phyloP scores from a whole-genome alignment of 2,329 filamentous ascomycete species.

The Penicillium nordicum region DNA sequence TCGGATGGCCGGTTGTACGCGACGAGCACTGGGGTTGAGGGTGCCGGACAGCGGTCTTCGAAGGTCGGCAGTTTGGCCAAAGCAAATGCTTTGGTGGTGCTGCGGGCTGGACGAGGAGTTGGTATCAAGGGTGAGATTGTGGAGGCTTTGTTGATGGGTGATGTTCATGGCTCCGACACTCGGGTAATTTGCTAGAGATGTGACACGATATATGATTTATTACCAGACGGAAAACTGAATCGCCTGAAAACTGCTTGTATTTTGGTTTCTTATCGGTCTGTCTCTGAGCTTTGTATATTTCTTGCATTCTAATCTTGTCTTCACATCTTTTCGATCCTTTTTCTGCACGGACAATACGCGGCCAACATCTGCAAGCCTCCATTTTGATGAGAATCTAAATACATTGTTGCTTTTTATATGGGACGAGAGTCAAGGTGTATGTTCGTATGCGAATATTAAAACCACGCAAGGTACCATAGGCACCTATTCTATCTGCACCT shows the following conservation, averaged over 20 bases:
- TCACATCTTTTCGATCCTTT: neutral
- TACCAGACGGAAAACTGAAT: slow-evolving; percentile 9
- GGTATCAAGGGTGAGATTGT: slow-evolving; percentile 67
- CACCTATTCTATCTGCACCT: neutral
- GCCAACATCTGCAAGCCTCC: neutral
- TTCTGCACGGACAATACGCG: neutral
- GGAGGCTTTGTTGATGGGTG: slow-evolving; percentile 75
- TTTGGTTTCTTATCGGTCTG: neutral
- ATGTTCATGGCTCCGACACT: slow-evolving; percentile 32
- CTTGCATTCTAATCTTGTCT: neutral
- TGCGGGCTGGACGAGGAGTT: slow-evolving; percentile 48
- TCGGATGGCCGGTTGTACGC: slow-evolving; percentile 67
- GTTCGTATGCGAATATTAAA: neutral
- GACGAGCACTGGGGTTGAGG: slow-evolving; percentile 70
- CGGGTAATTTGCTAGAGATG: slow-evolving; percentile 18
- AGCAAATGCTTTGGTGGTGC: slow-evolving; percentile 79
- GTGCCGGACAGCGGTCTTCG: slow-evolving; percentile 70
- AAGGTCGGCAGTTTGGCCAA: slow-evolving; percentile 82
- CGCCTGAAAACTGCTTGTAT: slow-evolving; percentile 3
- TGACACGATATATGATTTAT: slow-evolving; percentile 6
- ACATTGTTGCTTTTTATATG: neutral
- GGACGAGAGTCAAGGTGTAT: neutral
- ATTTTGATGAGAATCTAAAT: neutral
- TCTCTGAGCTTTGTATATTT: slow-evolving; percentile 1
- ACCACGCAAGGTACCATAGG: neutral